Conservation (phyloP, 106 monocot species). For the Vanilla planifolia region DNA sequence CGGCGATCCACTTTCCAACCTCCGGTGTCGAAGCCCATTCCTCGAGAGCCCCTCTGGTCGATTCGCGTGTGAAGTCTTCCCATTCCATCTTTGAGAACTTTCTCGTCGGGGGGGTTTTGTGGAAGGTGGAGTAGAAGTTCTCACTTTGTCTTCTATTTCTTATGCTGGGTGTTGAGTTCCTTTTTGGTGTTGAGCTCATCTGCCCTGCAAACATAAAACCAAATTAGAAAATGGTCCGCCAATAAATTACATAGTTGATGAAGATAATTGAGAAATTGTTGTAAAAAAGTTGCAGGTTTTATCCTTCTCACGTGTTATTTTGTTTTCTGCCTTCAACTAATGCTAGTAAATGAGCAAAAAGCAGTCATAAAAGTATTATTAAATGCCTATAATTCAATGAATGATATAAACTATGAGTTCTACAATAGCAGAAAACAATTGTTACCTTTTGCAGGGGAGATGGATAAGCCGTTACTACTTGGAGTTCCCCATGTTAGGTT, state of each 20-base stretch:
- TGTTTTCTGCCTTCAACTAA: too few relatives aligned
- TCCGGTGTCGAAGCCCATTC: constrained; percentile 74
- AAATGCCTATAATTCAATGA: too few relatives aligned
- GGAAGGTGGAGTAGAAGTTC: constrained; percentile 83
- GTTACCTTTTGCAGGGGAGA: constrained; percentile 42
- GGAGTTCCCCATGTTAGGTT: constrained; percentile 18
- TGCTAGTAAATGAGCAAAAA: too few relatives aligned
- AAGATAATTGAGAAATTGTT: too few relatives aligned
- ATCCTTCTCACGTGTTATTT: too few relatives aligned
- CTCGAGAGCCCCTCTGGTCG: constrained; percentile 55
- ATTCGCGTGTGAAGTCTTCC: constrained; percentile 75
- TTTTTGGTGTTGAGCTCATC: constrained; percentile 3
- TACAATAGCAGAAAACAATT: background rate
- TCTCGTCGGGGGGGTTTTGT: constrained; percentile 41
- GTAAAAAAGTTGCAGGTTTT: too few relatives aligned
- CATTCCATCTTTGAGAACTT: constrained; percentile 77
- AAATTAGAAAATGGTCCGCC: too few relatives aligned
- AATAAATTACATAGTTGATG: too few relatives aligned
- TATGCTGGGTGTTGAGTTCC: background rate
- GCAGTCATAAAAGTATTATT: too few relatives aligned
- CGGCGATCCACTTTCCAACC: constrained; percentile 63
- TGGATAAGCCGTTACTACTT: constrained; percentile 25
- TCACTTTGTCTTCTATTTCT: constrained; percentile 7
- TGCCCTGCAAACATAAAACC: constrained; percentile 24
- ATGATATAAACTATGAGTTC: background rate